Evolutionary conservation across 345 rosid species (phyloP).

Genomic region (Gossypium bickii): DNA sequence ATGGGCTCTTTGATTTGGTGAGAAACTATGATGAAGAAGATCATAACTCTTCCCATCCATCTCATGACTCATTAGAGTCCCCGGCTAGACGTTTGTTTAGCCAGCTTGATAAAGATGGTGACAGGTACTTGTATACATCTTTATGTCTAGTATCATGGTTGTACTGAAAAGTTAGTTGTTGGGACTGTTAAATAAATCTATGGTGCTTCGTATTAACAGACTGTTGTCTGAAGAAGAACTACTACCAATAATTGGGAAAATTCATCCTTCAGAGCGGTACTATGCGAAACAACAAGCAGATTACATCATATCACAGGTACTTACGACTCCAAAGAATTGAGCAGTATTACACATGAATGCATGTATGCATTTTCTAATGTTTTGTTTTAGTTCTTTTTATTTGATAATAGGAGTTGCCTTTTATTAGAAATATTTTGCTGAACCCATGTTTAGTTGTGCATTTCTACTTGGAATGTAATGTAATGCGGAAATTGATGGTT

Average conservation of each 20-base stretch:
- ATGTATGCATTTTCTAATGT: background rate
- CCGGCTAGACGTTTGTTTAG: conserved; percentile 70
- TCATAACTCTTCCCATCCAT: conserved; percentile 51
- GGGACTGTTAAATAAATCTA: conserved; percentile 12
- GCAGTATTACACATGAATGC: background rate
- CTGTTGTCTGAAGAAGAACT: conserved; percentile 68
- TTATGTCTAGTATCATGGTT: background rate
- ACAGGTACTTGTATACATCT: conserved; percentile 48
- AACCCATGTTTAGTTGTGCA: background rate
- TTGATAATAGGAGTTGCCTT: background rate
- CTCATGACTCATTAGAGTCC: conserved; percentile 65
- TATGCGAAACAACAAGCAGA: conserved; percentile 97
- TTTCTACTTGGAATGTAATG: background rate
- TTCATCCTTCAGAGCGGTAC: conserved; percentile 89
- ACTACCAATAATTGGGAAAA: conserved; percentile 71
- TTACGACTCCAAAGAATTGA: background rate
- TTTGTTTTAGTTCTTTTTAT: background rate
- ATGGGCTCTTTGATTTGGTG: conserved; percentile 85
- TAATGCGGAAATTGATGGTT: background rate
- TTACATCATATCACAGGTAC: conserved; percentile 86
- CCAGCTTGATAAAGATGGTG: conserved; percentile 87
- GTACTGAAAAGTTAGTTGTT: conserved; percentile 17
- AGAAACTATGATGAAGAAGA: conserved; percentile 83
- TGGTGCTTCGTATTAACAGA: conserved; percentile 33
- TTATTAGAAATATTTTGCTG: background rate